phyloP scores from a whole-genome alignment of 352 stramenopile genomes.

The Phytophthora capsici region DNA sequence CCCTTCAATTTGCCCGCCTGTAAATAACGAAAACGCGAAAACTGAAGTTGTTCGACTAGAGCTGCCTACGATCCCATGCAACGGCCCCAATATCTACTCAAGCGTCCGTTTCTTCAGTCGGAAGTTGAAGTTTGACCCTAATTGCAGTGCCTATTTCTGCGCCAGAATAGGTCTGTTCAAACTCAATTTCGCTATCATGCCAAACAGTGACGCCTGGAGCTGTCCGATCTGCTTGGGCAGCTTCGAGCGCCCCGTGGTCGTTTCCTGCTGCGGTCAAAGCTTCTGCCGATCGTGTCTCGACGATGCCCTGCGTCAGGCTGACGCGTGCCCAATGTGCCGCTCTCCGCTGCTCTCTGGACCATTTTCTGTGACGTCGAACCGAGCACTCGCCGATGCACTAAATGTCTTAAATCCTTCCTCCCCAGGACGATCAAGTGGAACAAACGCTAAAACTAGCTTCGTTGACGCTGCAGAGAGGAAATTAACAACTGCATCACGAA shows the following conservation, averaged over 20 bases:
- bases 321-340: conserved; percentile 69
- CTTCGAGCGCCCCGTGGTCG: conserved; percentile 54
- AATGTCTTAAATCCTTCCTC: conserved; percentile 22
- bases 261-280: conserved; percentile 70
- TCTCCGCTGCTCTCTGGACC: conserved; percentile 50
- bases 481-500: conserved; percentile 6
- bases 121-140: conserved; percentile 1
- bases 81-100: too few relatives aligned
- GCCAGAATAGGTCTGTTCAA: background rate
- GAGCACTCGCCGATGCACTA: conserved; percentile 52
- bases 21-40: too few relatives aligned
- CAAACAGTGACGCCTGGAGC: conserved; percentile 30
- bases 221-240: conserved; percentile 66
- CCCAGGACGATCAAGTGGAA: background rate
- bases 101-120: too few relatives aligned
- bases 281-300: conserved; percentile 69
- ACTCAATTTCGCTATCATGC: conserved; percentile 7
- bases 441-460: background rate
- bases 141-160: background rate
- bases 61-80: too few relatives aligned
- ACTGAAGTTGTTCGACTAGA: too few relatives aligned
- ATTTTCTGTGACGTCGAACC: conserved; percentile 60
- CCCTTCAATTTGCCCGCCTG: too few relatives aligned
- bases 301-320: conserved; percentile 39
- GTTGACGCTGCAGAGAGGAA: conserved; percentile 22